A percentile compares a stretch with the other conserved stretches of the same genome.
phyloP scores from a whole-genome alignment of 2,329 filamentous ascomycete genomes.

The Botrytis hyacinthi region DNA sequence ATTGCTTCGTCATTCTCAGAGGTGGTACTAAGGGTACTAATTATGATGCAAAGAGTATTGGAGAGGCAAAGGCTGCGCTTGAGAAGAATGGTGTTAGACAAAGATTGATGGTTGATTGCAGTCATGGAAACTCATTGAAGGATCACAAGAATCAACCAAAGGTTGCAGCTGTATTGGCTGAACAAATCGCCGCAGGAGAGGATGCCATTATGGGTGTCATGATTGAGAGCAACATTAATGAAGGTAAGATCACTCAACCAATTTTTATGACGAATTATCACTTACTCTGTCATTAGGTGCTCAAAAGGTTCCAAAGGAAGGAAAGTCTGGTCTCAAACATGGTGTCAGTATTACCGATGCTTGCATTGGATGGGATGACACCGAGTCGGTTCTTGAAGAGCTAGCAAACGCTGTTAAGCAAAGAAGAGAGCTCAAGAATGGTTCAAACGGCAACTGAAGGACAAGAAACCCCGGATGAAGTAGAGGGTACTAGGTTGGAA shows the following conservation, averaged over 20 bases:
- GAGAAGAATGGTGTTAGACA: conserved; percentile 69
- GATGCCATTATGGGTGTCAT: conserved; percentile 89
- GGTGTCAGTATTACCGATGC: conserved; percentile 97
- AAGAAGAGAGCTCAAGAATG: conserved; percentile 53
- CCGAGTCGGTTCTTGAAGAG: conserved; percentile 70
- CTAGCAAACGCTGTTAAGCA: conserved; percentile 79
- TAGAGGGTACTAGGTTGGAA: not conserved
- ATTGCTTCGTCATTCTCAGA: conserved; percentile 94
- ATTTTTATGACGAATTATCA: not conserved
- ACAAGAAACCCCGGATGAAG: too few relatives aligned
- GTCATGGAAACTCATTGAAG: conserved; percentile 93
- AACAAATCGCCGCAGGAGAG: conserved; percentile 84
- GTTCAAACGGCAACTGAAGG: conserved; percentile 22
- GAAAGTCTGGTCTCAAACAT: conserved; percentile 81
- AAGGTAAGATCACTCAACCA: conserved; percentile 54
- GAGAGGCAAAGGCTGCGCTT: conserved; percentile 77
- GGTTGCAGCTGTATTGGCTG: conserved; percentile 77
- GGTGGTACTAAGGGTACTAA: conserved; percentile 93
- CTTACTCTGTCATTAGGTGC: conserved; percentile 52
- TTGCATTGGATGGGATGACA: conserved; percentile 93
- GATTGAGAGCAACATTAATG: conserved; percentile 97
- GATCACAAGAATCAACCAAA: conserved; percentile 97
- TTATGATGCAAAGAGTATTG: conserved; percentile 82
- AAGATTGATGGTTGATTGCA: conserved; percentile 96
- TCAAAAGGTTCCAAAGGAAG: conserved; percentile 89